phyloP scores from a whole-genome alignment of 176 grass and related monocot genomes.

The Eragrostis curvula region DNA sequence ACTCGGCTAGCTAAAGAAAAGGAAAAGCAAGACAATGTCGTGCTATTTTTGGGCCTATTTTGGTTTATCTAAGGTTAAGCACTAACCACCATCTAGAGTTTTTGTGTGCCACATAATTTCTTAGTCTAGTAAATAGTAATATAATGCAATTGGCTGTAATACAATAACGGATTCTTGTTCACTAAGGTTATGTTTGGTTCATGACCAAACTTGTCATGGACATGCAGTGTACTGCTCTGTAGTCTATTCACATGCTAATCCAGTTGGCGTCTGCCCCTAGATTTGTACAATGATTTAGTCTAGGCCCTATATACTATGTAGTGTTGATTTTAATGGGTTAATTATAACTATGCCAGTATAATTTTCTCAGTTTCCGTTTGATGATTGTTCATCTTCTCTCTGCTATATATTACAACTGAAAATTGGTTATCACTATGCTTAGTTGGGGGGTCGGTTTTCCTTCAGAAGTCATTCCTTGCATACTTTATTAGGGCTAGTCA shows the following conservation, averaged over 20 bases:
- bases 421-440: neutral
- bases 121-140: neutral
- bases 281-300: neutral
- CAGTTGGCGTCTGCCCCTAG: slow-evolving; percentile 5
- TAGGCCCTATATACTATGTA: neutral
- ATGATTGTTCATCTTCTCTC: neutral
- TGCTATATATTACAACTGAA: neutral
- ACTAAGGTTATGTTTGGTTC: neutral
- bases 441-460: slow-evolving; percentile 12
- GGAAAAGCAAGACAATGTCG: neutral
- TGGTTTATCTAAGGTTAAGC: slow-evolving; percentile 22
- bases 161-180: slow-evolving; percentile 16
- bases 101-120: neutral
- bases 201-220: neutral
- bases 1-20: slow-evolving; percentile 10
- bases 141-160: slow-evolving; percentile 2
- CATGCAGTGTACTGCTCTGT: neutral
- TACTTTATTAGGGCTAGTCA: neutral
- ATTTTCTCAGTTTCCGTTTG: neutral
- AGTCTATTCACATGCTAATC: slow-evolving; percentile 24
- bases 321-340: neutral
- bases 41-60: neutral
- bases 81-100: neutral
- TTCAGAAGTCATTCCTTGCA: neutral
- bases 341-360: too few species aligned